Conservation (phyloP, 2,329 filamentous ascomycete genomes). For the Beauveria sp. region DNA sequence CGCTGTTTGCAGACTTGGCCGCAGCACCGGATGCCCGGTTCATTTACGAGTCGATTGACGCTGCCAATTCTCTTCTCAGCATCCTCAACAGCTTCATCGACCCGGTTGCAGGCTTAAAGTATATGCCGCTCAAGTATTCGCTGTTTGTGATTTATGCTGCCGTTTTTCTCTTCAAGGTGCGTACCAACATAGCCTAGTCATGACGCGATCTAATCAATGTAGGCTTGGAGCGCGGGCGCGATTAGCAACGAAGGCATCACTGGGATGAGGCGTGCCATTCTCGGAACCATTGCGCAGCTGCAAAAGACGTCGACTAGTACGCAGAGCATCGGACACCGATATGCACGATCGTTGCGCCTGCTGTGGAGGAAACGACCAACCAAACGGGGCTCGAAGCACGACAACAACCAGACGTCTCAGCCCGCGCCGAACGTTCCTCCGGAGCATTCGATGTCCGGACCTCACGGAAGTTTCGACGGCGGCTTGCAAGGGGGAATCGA, state of each 20-base stretch:
- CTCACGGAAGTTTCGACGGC: constrained; percentile 11
- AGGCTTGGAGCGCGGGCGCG: constrained; percentile 51
- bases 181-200: not conserved
- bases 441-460: constrained; percentile 14
- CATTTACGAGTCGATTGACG: constrained; percentile 58
- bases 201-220: not conserved
- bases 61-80: constrained; percentile 52
- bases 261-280: constrained; percentile 49
- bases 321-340: constrained; percentile 54
- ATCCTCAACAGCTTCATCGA: constrained; percentile 54
- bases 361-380: constrained; percentile 41
- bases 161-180: constrained; percentile 57
- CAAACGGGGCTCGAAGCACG: constrained; percentile 12
- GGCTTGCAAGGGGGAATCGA: constrained; percentile 22
- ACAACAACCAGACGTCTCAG: constrained; percentile 14
- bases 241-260: constrained; percentile 46
- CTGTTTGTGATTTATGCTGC: constrained; percentile 56
- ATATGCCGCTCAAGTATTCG: constrained; percentile 58
- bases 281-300: constrained; percentile 50
- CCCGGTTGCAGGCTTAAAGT: constrained; percentile 49
- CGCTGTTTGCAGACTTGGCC: constrained; percentile 45
- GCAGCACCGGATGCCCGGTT: constrained; percentile 56
- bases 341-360: constrained; percentile 51
- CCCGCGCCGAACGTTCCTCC: constrained; percentile 21
- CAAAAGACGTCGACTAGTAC: constrained; percentile 49